Conservation (phyloP, 371 early-diverging fungal species). For the Dichotomocladium elegans region DNA sequence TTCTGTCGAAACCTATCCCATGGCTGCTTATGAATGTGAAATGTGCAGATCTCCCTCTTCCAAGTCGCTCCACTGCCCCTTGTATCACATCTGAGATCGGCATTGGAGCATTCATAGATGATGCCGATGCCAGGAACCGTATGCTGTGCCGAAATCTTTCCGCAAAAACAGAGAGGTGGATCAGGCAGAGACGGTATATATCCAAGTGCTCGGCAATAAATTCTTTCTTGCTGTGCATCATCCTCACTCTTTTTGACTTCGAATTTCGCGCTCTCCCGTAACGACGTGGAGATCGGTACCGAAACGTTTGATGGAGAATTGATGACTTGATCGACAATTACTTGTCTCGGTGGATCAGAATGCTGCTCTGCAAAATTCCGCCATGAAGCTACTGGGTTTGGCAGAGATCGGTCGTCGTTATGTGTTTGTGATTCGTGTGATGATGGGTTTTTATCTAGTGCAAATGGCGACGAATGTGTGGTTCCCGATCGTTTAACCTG, state of each 20-base stretch:
- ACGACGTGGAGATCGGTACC: neutral
- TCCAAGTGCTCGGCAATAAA: neutral
- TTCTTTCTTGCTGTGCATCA: neutral
- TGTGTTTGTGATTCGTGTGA: neutral
- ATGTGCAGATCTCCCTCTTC: slow-evolving; percentile 45
- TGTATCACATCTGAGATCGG: neutral
- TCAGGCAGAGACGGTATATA: neutral
- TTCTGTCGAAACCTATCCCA: slow-evolving; percentile 23
- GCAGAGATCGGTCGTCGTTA: neutral
- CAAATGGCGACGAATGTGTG: neutral
- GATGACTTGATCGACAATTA: neutral
- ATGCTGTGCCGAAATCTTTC: slow-evolving; percentile 14
- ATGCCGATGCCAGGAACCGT: slow-evolving; percentile 18
- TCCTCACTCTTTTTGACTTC: neutral
- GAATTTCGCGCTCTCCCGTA: neutral
- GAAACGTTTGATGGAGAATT: neutral
- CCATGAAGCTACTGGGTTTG: neutral
- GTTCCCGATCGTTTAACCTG: no score
- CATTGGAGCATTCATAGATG: slow-evolving; percentile 21
- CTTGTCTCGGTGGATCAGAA: neutral
- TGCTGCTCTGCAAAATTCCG: neutral
- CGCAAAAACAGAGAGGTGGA: slow-evolving; percentile 30
- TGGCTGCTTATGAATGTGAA: slow-evolving; percentile 39
- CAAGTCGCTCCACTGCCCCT: neutral
- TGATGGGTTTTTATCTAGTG: no score